Evolutionary conservation across 805 yeast genomes (phyloP).

Genomic region (Isabelozyma pseudorhagii): DNA sequence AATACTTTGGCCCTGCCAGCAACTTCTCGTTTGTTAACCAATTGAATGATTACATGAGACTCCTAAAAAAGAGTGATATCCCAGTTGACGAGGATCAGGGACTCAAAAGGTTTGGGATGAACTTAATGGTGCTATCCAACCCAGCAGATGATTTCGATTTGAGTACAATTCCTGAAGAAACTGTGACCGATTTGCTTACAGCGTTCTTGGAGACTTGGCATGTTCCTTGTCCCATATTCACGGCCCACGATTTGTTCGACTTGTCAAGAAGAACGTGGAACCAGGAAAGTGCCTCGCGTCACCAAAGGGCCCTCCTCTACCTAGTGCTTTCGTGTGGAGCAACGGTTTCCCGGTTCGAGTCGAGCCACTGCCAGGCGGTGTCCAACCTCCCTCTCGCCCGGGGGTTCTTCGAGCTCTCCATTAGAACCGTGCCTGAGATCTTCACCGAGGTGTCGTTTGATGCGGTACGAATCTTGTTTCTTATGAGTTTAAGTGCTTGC

Average conservation of each 20-base stretch:
- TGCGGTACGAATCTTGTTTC: conserved; percentile 12
- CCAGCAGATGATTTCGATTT: conserved; percentile 5
- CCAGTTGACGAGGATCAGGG: conserved; percentile 10
- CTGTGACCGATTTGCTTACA: conserved; percentile 8
- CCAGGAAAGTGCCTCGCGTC: background rate
- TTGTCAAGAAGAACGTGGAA: conserved; percentile 9
- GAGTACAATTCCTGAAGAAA: conserved; percentile 6
- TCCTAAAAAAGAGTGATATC: conserved; percentile 2
- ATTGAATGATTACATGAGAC: conserved; percentile 11
- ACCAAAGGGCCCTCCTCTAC: conserved; percentile 11
- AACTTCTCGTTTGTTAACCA: conserved; percentile 19
- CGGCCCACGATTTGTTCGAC: conserved; percentile 12
- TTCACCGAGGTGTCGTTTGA: conserved; percentile 12
- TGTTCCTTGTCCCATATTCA: conserved; percentile 14
- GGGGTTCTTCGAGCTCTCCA: conserved; percentile 12
- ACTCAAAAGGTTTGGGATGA: conserved; percentile 15
- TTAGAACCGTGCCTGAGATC: conserved; percentile 12
- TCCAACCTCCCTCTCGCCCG: conserved; percentile 10
- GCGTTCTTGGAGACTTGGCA: conserved; percentile 17
- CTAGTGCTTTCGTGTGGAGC: conserved; percentile 16
- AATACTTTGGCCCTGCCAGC: conserved; percentile 20
- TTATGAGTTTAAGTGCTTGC: conserved; percentile 15
- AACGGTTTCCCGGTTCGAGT: conserved; percentile 11
- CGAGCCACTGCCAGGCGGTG: conserved; percentile 4
- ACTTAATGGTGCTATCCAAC: conserved; percentile 9